Evolutionary conservation across 345 rosid species (phyloP), one percentile per base, ranked within the genome.

Genomic region (Firmiana major): DNA sequence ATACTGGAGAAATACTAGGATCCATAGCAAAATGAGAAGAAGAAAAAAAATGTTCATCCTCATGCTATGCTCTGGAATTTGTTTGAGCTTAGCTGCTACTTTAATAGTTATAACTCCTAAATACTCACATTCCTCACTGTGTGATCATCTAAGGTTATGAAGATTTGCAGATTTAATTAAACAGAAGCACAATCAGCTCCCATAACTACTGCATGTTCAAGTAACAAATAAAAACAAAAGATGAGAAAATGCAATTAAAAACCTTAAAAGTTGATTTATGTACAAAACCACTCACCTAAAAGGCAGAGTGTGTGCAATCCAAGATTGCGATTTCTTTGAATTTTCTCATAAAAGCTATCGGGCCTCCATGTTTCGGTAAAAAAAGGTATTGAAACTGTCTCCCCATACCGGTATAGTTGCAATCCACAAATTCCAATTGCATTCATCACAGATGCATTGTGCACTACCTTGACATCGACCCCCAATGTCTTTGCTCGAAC

Each of bases 401-500:
- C 97, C 42, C 99, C 99, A 67, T 92, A 97, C 46, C 85, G 97
- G 78, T 97, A 92, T 59, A 97, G 91, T 77, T 97, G 98, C 82
- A 97, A 77, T 42, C 97, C 98, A 77, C 99, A 94, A 57, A 90
- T 81, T 80, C 97, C 97, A 68, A 97, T 81, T 0, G 97, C 99
- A 82, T 92, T 97, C 97, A 97, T 94, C 74, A 92, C 97, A 0
- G 99, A 97, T 59, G 98, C 98, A 82, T 97, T 94, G 82, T 89
- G 94, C 54, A 97, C 86, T 48, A 90, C 98, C 83, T 87, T 90
- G 54, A 94, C 94, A 60, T 82, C 82, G 31, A 94, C 86, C 63
- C 97, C 90, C 46, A 86, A 81, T 69, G 79, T 81, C 88, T 88
- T 94, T 13, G 99, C 99, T 81, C 97, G 85, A 63, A 97, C 99